phyloP scores from a whole-genome alignment of 1,139 yeast species.

The Scheffersomyces titani region DNA sequence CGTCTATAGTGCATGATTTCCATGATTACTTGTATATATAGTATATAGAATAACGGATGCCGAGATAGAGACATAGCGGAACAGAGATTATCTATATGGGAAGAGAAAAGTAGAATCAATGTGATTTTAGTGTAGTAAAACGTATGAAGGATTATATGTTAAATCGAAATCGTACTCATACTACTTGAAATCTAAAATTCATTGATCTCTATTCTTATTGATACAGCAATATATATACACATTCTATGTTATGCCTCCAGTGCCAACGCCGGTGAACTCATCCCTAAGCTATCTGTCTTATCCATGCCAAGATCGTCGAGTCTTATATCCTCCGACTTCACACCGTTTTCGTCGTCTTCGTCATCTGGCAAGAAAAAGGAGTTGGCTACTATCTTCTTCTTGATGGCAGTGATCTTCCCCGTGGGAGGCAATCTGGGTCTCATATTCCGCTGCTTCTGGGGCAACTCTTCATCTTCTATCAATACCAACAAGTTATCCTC shows the following conservation, averaged over 20 bases:
- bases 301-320: not conserved
- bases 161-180: too few species aligned
- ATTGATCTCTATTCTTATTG: not conserved
- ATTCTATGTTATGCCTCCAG: not conserved
- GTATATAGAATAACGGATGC: too few species aligned
- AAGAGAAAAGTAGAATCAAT: too few species aligned
- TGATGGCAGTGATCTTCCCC: constrained; percentile 76
- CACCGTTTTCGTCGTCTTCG: constrained; percentile 4
- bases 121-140: too few species aligned
- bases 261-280: not conserved
- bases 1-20: too few species aligned
- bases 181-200: too few species aligned
- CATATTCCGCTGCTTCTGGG: constrained; percentile 75
- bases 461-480: constrained; percentile 79
- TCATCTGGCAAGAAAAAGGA: constrained; percentile 48
- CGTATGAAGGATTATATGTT: too few species aligned
- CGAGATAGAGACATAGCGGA: too few species aligned
- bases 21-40: too few species aligned
- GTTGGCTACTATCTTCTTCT: constrained; percentile 58
- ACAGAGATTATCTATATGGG: too few species aligned
- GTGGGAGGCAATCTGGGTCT: constrained; percentile 91
- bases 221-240: not conserved
- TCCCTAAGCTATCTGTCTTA: not conserved
- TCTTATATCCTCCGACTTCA: not conserved
- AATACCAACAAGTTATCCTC: constrained; percentile 44